Evolutionary conservation across 1,139 yeast species (phyloP).

Genomic region (Spathaspora sp.): DNA sequence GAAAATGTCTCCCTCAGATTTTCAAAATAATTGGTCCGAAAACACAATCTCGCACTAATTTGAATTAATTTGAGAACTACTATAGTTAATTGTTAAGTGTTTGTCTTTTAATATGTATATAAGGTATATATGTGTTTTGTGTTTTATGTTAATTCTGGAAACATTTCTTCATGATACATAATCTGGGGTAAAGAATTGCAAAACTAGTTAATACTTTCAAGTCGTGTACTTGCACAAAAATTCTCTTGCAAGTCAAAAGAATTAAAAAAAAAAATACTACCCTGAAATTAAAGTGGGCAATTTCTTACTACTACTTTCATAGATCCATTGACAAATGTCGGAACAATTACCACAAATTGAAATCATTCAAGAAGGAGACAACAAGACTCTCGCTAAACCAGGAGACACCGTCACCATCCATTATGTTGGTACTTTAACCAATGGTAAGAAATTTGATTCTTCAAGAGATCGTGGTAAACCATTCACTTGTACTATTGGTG

Average conservation of each 20-base stretch:
- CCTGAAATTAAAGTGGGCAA: neutral
- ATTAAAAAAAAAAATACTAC: too few relatives aligned
- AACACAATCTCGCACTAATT: too few relatives aligned
- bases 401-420: conserved; percentile 92
- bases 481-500: conserved; percentile 90
- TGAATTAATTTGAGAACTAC: too few relatives aligned
- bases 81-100: too few relatives aligned
- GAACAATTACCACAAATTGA: conserved; percentile 33
- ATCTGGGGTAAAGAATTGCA: neutral
- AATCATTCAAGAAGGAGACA: conserved; percentile 66
- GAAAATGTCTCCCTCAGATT: too few relatives aligned
- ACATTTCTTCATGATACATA: neutral
- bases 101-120: too few relatives aligned
- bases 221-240: neutral
- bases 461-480: conserved; percentile 93
- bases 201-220: too few relatives aligned
- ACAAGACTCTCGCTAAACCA: conserved; percentile 75
- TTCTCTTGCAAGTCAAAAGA: too few relatives aligned
- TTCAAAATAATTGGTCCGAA: too few relatives aligned
- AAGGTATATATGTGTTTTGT: too few relatives aligned
- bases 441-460: conserved; percentile 93
- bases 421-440: conserved; percentile 91
- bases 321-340: conserved; percentile 8
- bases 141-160: too few relatives aligned
- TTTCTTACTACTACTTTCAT: too few relatives aligned